Base-by-base conservation (phyloP, 805 yeast genomes). In the Sugiyamaella boreocaroliniensis region DNA sequence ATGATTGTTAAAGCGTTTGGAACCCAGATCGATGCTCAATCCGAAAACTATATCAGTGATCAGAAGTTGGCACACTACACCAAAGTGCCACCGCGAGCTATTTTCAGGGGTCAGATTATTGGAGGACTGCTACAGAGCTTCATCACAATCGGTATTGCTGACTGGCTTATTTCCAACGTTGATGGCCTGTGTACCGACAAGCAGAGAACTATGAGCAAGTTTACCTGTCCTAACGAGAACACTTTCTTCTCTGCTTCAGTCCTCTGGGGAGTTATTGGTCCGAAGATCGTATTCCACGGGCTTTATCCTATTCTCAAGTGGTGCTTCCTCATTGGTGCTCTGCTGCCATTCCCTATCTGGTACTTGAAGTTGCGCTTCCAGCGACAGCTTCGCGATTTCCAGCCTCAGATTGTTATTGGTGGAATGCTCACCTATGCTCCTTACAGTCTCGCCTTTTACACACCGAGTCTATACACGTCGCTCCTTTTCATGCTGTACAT, bases 1-100 rank as follows among this genome's bases (percentile, higher is more conserved):
- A 78, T 85, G 74, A 74, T 77, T 52, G 71, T 81, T 64, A 81
- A 81, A 65, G 77, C 81, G 16, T 76, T 74, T 55, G 86, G 85
- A 22, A 75, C 74, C 62, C 51, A 49, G 61, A 80, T 82, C 54
- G 85, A 80, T 60, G 77, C 79, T 41, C 86, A 82, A 61, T 82
- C 85, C 1, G 73, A 76, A 43, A 71, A 74, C 59, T 81, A 75
- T 64, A 71, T 79, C 47, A 68, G 75, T 5, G 85, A 82, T 62
- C 79, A 77, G 68, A 83, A 83, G 59, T 64, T 79, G 66, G 83
- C 77, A 1, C 83, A 81, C 56, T 82, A 82, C 62, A 65, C 78
- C 60, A 53, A 58, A 45, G 55, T 59, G 26, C 58, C 62, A n/a
- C 58, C 61, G 1, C 49, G 59, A 22, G 59, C 62, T 15, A 56